A percentile compares a stretch with the other conserved stretches of the same genome.
Conservation (phyloP, 2,329 filamentous ascomycete species). For the Apiospora malaysiana region DNA sequence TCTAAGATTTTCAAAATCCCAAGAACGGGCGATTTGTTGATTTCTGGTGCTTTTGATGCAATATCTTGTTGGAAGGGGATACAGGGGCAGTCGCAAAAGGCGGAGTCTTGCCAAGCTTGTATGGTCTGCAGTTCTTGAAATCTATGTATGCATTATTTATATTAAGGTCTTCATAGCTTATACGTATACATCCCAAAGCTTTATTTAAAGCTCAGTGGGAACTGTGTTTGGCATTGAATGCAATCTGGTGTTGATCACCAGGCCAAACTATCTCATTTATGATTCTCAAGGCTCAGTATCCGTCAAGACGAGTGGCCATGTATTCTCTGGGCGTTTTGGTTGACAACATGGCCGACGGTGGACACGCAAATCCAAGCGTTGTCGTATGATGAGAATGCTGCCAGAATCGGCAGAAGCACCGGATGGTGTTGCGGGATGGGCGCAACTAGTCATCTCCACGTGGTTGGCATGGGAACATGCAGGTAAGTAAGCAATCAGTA, state of each 20-base stretch:
- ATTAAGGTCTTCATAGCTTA: not conserved
- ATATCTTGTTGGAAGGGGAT: not conserved
- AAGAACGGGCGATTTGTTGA: not conserved
- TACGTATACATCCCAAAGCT: not conserved
- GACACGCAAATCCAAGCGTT: not conserved
- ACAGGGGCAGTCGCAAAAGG: not conserved
- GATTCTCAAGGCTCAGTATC: not conserved
- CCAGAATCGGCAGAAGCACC: not conserved
- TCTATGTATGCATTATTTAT: not conserved
- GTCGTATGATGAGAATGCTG: not conserved
- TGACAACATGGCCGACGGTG: not conserved
- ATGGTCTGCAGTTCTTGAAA: not conserved
- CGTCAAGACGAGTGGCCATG: not conserved
- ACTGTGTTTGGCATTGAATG: not conserved
- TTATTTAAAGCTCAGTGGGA: not conserved
- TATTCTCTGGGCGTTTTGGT: not conserved
- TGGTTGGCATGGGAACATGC: not conserved
- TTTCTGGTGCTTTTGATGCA: not conserved
- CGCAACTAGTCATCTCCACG: not conserved
- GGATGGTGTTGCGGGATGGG: not conserved
- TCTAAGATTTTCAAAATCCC: not conserved
- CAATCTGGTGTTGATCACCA: not conserved
- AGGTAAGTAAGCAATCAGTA: no score
- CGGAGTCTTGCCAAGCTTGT: not conserved
- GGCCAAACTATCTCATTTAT: not conserved